A percentile compares a stretch with the other conserved stretches of the same genome.
Conservation (phyloP, 768 basidiomycete genomes). For the Rubroboletus pulcherrimus region DNA sequence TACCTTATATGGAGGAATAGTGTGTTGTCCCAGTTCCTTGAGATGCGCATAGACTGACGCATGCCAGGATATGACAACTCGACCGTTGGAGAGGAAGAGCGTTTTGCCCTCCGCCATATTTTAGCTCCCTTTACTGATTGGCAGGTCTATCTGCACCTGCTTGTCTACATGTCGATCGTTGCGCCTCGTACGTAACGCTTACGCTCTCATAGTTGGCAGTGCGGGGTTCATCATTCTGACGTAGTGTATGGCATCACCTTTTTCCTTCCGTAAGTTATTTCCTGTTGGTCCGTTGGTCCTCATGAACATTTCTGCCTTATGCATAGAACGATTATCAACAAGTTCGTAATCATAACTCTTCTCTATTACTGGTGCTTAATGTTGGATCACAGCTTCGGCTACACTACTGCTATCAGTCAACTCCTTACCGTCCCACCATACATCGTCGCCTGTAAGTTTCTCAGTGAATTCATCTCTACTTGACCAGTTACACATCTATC, state of each 20-base stretch:
- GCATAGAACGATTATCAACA: conserved; percentile 55
- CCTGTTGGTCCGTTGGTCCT: background rate
- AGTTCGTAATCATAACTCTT: conserved; percentile 24
- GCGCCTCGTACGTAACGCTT: conserved; percentile 47
- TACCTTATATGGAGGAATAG: conserved; percentile 19
- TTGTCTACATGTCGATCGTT: conserved; percentile 45
- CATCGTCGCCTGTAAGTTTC: conserved; percentile 52
- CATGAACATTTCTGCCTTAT: background rate
- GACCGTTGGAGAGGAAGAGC: conserved; percentile 42
- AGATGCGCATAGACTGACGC: conserved; percentile 50
- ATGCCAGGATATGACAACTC: conserved; percentile 38
- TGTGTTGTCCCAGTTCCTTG: background rate
- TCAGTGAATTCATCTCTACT: background rate
- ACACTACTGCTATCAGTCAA: conserved; percentile 52
- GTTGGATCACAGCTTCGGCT: conserved; percentile 48
- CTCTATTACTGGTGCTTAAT: background rate
- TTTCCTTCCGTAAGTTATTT: conserved; percentile 57
- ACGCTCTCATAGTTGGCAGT: background rate
- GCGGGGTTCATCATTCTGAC: conserved; percentile 1
- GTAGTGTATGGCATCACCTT: conserved; percentile 67
- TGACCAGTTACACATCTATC: background rate
- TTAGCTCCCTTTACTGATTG: conserved; percentile 56
- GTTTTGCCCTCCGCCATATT: conserved; percentile 51
- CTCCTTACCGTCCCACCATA: conserved; percentile 70
- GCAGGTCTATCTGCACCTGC: conserved; percentile 41